These are phyloP conservation scores for Rhodamnia rubescens DNA, from an alignment of 345 rosid species.

Conservation along the genomic window DNA sequence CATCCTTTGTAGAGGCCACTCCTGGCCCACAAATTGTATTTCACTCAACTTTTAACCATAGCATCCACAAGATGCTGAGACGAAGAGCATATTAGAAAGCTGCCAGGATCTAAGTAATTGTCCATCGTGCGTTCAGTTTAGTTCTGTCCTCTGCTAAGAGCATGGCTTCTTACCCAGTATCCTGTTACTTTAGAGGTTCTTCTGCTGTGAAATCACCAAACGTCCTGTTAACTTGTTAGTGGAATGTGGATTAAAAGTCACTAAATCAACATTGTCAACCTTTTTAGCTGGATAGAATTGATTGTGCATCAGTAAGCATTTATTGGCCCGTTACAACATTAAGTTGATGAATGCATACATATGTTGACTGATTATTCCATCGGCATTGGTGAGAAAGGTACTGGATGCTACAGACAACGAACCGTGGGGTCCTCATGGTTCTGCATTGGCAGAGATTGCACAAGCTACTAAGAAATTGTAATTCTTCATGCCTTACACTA, in stretches of 20 bases:
- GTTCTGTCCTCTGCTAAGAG: not conserved
- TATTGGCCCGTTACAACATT: not conserved
- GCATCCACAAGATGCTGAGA: not conserved
- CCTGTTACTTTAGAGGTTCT: not conserved
- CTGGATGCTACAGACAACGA: slow-evolving; percentile 96
- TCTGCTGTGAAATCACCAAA: not conserved
- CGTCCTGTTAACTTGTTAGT: not conserved
- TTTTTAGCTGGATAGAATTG: not conserved
- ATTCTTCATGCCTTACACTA: slow-evolving; percentile 2
- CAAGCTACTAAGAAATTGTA: slow-evolving; percentile 89
- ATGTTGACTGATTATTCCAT: not conserved
- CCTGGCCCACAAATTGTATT: not conserved
- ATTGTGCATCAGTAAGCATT: not conserved
- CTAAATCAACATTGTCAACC: not conserved
- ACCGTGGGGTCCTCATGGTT: slow-evolving; percentile 99
- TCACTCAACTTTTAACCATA: not conserved
- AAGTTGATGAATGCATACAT: not conserved
- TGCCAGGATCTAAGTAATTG: not conserved
- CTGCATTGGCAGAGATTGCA: slow-evolving; percentile 90
- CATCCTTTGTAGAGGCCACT: not conserved
- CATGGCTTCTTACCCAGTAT: not conserved
- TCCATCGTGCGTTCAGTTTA: not conserved
- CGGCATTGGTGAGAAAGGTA: slow-evolving; percentile 37
- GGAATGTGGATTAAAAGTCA: not conserved
- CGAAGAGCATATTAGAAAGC: not conserved